phyloP scores from a whole-genome alignment of 352 stramenopile genomes.

The Aphanomyces invadans region DNA sequence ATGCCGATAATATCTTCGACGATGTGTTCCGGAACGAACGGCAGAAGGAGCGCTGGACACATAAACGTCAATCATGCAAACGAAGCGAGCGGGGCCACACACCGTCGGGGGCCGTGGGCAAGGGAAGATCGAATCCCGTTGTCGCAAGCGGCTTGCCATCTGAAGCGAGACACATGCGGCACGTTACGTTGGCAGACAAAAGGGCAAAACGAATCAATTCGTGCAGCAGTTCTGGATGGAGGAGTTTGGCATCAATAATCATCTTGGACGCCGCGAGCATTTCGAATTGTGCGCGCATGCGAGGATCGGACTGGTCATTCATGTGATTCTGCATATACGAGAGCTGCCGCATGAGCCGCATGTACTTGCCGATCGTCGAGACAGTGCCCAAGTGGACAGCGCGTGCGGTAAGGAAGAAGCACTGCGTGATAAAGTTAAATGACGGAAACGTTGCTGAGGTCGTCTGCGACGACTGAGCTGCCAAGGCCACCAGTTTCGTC shows the following conservation, averaged over 20 bases:
- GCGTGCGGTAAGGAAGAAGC: constrained; percentile 92
- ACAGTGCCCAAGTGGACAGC: constrained; percentile 89
- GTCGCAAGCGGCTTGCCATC: neutral
- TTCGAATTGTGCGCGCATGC: constrained; percentile 68
- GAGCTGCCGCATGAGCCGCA: constrained; percentile 84
- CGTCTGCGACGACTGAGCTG: constrained; percentile 14
- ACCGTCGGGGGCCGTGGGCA: neutral
- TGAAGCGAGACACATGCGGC: constrained; percentile 38
- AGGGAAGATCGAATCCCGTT: neutral
- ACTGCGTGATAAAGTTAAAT: constrained; percentile 96
- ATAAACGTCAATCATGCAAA: too few relatives aligned
- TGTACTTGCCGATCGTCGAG: constrained; percentile 70
- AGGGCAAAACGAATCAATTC: constrained; percentile 67
- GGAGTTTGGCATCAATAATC: constrained; percentile 64
- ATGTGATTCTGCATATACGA: constrained; percentile 83
- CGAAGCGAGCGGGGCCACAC: too few relatives aligned
- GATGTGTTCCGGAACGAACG: constrained; percentile 91
- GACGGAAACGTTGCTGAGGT: constrained; percentile 30
- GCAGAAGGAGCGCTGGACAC: constrained; percentile 52
- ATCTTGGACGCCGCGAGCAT: constrained; percentile 62
- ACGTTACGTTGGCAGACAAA: constrained; percentile 55
- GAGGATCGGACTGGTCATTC: constrained; percentile 59
- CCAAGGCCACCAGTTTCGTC: constrained; percentile 40
- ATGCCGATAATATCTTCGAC: constrained; percentile 92
- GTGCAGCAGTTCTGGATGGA: constrained; percentile 71